A percentile compares a stretch with the other conserved stretches of the same genome.
phyloP scores from a whole-genome alignment of 2,329 filamentous ascomycete genomes.

The Trichoderma citrinoviride region DNA sequence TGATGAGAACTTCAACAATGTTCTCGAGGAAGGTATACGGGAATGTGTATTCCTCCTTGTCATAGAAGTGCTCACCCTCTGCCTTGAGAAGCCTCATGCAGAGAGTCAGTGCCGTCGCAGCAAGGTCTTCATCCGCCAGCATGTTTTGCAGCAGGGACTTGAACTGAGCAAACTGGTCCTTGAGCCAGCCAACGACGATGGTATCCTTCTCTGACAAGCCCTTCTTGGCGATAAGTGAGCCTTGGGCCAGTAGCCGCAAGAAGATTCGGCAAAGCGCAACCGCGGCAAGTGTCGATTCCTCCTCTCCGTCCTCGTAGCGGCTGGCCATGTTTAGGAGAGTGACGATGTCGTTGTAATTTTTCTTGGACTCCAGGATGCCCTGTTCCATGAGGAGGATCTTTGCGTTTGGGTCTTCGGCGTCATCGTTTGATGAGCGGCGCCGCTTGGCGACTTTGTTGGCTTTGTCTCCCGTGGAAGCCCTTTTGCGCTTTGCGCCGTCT shows the following conservation, averaged over 20 bases:
- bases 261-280: conserved; percentile 86
- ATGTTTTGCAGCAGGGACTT: conserved; percentile 60
- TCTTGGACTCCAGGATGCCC: conserved; percentile 79
- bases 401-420: conserved; percentile 54
- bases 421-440: conserved; percentile 46
- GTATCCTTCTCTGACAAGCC: conserved; percentile 68
- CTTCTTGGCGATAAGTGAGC: conserved; percentile 64
- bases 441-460: conserved; percentile 46
- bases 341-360: conserved; percentile 89
- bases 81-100: conserved; percentile 82
- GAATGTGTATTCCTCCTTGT: conserved; percentile 65
- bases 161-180: conserved; percentile 70
- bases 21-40: conserved; percentile 63
- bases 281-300: conserved; percentile 63
- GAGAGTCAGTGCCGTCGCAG: conserved; percentile 70
- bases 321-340: conserved; percentile 60
- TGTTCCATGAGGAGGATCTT: conserved; percentile 74
- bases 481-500: conserved; percentile 52
- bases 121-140: conserved; percentile 60
- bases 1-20: conserved; percentile 62
- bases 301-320: conserved; percentile 47
- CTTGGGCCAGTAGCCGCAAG: conserved; percentile 72
- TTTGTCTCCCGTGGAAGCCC: conserved; percentile 39
- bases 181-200: conserved; percentile 75
- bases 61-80: conserved; percentile 63